Evolutionary conservation across 2,329 filamentous ascomycete species (phyloP), one percentile per base, ranked within the genome.

Genomic region (Fusarium staphyleae): DNA sequence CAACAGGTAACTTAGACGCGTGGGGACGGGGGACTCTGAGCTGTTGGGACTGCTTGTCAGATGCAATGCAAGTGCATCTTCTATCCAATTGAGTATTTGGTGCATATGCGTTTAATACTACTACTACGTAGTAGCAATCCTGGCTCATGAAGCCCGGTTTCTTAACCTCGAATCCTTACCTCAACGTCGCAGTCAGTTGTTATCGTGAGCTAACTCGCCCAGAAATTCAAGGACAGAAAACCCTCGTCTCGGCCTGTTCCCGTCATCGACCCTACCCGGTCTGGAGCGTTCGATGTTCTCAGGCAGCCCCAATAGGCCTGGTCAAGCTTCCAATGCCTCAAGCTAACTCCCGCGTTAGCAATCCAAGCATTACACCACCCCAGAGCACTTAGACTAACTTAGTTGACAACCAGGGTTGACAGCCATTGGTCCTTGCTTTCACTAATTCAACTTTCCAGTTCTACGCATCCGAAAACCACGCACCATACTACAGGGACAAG

Each of bases 281-380:
- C 63, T 66, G 43, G 64, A 66, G 53, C 54, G 56, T 47, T 66
- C 63, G 16, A 63, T 53, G 62, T 47, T 26, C 42, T 30, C 18
- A 49, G 43, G 36, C 44, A 47, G 49, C 51, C 51, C 28, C 49
- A 55, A 55, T 35, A 39, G 40, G 49, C 42, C 42, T 36, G 24
- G 26, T 26, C 28, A 55, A 61, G 45, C 59, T 46, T 48, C 43
- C 37, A 55, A 59, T 47, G 39, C 41, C 45, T 43, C 45, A 41
- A 63, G 52, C 52, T 59, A 60, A 48, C 28, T 15, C 48, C 11
- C 34, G 37, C 43, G 48, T 53, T 35, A 60, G 34, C 14, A 32
- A 5, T 42, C 18, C 34, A 39, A 36, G 48, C n/a, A n/a, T n/a
- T 40, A 58, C 48, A 50, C 30, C 15, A 41, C 28, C 30, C 28